Evolutionary conservation across 495 filamentous ascomycete species (phyloP), one percentile per base, ranked within the genome.

Genomic region (Penicillium salamii): DNA sequence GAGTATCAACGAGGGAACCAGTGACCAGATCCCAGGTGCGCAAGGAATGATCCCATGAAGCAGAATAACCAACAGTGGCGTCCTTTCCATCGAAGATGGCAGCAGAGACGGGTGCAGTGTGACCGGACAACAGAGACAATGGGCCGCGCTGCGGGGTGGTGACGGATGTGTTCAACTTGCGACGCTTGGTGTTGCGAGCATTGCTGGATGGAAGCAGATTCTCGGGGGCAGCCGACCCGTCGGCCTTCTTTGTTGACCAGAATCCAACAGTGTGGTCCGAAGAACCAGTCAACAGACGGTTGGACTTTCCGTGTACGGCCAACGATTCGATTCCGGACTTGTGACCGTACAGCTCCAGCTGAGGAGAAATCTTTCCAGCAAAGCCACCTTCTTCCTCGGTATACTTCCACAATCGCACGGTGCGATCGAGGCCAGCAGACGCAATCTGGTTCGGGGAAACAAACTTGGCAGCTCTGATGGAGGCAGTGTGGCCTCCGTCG

Each of bases 11-110:
- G 9, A 84, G 74, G 3, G 75, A 57, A 38, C 76, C 67, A 6
- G 92, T 97, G 0, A 88, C 80, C 11, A 98, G 81, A 74, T 98
- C 93, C 80, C 95, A 88, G 0, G 93, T 97, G 19, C 83, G 84
- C 52, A 97, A 73, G 0, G 88, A 87, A 69, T 96, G 91, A 73
- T 97, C 93, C 76, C 86, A 86, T 17, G 89, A 91, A 2, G 80
- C 78, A 0, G 90, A 91, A 76, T 98, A 97, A 26, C 86, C 92
- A 19, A 97, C 86, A 9, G 88, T 96, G 21, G 83, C 67, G 71
- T 97, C 93, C 37, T 78, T 76, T 1, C 84, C 86, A 62, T 92
- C 86, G 73, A 97, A 98, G 29, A 89, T 79, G 15, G 83, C 86
- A 26, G 81, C 83, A 1, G 85, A 84, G 11, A 91, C 87, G 3